Base-by-base conservation (phyloP, 805 yeast genomes). In the Brettanomyces naardenensis region DNA sequence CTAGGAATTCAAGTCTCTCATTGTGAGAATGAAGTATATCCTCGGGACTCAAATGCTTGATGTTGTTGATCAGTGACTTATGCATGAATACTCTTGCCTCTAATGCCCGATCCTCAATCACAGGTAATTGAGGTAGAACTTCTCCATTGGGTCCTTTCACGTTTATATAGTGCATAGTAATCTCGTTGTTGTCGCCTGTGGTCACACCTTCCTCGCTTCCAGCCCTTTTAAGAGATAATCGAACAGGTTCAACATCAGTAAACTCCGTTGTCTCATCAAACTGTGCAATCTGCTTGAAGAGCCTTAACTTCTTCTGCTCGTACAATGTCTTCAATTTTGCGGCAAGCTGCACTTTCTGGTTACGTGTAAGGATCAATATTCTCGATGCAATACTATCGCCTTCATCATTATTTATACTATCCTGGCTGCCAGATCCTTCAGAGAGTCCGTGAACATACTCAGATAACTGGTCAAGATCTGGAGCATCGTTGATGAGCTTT, bases 1-100 rank as follows among this genome's bases (percentile, higher is more conserved):
- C 97, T 31, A 86, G 63, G 53, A 87, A 90, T 62, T 90, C 97
- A 18, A 88, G 64, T 35, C 96, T 68, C 65, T 89, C 97, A 56
- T 90, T 85, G 49, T 86, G 89, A 2, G 78, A 64, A 36, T 68
- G 63, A 19, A 81, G 63, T 37, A 72, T 64, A 45, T 81, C 90
- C 4, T 62, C 57, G 35, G 69, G 73, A n/a, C 74, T 63, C 34
- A 80, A 56, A 45, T 73, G 75, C 4, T 73, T 56, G 43, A 73
- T 72, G 45, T 73, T 74, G 43, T 79, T 75, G 13, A 80, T 70
- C 3, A 74, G 64, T 0, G 96, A 88, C 47, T 79, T 78, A 57
- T 90, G 97, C 20, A 80, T 74, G 53, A 89, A 90, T 0, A 87
- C 95, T 36, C 82, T 70, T 5, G 78, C 75, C 44, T 69, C 65